These are phyloP conservation scores for Kwoniella dejecticola DNA, from an alignment of 768 basidiomycete genomes.

Conservation along the genomic window DNA sequence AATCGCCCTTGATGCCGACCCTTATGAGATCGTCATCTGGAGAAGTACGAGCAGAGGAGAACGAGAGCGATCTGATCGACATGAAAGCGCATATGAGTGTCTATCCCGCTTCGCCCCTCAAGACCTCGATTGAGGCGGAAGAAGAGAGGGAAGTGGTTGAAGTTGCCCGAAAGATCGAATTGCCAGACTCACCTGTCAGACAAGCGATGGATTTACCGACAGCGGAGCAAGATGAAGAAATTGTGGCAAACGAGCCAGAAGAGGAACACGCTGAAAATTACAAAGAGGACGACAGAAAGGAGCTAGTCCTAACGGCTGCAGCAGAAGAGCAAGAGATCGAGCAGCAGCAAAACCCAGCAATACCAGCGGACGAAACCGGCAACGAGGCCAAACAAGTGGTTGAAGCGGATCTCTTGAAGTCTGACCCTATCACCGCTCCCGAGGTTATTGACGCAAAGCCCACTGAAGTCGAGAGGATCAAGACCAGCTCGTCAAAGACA, in stretches of 20 bases:
- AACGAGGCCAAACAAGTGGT: too few relatives aligned
- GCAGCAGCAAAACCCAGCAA: too few relatives aligned
- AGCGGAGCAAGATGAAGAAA: neutral
- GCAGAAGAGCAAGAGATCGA: too few relatives aligned
- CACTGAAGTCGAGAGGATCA: too few relatives aligned
- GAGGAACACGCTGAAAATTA: neutral
- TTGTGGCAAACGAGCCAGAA: neutral
- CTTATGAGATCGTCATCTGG: constrained; percentile 19
- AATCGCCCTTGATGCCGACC: constrained; percentile 37
- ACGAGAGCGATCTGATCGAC: constrained; percentile 14
- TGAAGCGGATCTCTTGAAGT: too few relatives aligned
- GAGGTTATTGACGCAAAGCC: too few relatives aligned
- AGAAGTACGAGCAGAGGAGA: constrained; percentile 7
- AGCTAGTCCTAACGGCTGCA: neutral
- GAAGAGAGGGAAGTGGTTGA: constrained; percentile 11
- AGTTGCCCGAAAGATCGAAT: constrained; percentile 2
- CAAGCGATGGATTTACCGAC: neutral
- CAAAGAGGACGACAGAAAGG: neutral
- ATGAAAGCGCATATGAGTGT: constrained; percentile 12
- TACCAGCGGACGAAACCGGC: too few relatives aligned
- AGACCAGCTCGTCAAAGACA: too few relatives aligned
- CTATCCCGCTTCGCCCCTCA: constrained; percentile 14
- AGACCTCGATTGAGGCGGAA: neutral
- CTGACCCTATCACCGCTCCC: too few relatives aligned
- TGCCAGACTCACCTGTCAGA: constrained; percentile 6